Base-by-base conservation (phyloP, 2,329 filamentous ascomycete species). In the Colletotrichum sp. region DNA sequence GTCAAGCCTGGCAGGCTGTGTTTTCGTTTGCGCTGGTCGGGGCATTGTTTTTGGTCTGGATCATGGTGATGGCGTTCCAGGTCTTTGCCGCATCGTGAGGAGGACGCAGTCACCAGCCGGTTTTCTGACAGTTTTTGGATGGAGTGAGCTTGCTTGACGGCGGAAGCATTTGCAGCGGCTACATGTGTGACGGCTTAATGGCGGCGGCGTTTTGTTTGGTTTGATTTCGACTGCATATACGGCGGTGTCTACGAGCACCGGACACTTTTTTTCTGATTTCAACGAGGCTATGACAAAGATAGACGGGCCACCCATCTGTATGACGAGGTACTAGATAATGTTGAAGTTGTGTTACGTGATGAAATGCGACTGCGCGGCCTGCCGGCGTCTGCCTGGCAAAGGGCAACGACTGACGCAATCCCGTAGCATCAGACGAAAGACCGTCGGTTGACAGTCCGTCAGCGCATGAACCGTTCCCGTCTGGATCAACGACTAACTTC, bases 41-140 rank as follows among this genome's bases (percentile, higher is more conserved):
- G 0, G 85, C 83, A 22, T 84, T 93, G 2, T 93, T 93, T 78
- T 82, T 93, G 74, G 80, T 93, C n/a, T 93, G 92, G 92, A 91
- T 93, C 80, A 93, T 93, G 87, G 85, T 93, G 77, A 93, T 93
- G 89, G 90, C 91, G 13, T 91, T 92, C 79, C 91, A 92, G 77
- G 92, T 93, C 12, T 93, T 91, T 85, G 88, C 83, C 16, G 66
- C 15, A 12, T 76, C 74, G 11, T 76, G 44, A 74, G 16, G 15
- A 27, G 15, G 19, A 9, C 6, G 19, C 7, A n/a, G 16, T 48
- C 19, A n/a, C 9, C 39, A 22, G 59, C 2, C 27, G 9, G 28
- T 32, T 30, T 30, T 5, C 13, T 32, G 15, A n/a, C 8, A 9
- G 19, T 61, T 7, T 61, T 22, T 34, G 28, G 16, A 61, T 30